phyloP scores from a whole-genome alignment of 1,139 yeast species.

The Nakaseomyces nivariensis region DNA sequence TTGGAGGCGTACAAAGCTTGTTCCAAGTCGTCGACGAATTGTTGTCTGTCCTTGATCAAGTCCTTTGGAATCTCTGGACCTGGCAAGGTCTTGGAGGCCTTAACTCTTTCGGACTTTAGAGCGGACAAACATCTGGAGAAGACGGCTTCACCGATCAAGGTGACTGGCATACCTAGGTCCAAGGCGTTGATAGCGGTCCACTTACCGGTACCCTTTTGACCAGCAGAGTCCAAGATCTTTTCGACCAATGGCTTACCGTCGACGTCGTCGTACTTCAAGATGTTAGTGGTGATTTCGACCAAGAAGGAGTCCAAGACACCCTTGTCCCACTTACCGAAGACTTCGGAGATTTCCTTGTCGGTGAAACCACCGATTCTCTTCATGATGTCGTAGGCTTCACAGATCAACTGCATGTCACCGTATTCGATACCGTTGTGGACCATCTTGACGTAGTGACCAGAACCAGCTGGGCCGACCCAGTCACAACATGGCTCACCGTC shows the following conservation, averaged over 20 bases:
- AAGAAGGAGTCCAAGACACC: conserved; percentile 97
- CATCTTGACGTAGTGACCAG: conserved; percentile 99
- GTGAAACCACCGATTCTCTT: conserved; percentile 88
- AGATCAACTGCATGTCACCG: conserved; percentile 99
- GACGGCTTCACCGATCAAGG: conserved; percentile 97
- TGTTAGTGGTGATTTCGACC: conserved; percentile 93
- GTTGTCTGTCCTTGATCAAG: conserved; percentile 62
- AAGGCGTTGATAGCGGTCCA: conserved; percentile 99
- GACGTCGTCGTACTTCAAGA: conserved; percentile 74
- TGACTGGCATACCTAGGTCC: conserved; percentile 97
- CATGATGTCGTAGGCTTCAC: conserved; percentile 95
- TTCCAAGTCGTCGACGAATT: conserved; percentile 87
- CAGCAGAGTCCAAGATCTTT: conserved; percentile 93
- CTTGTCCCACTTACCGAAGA: conserved; percentile 87
- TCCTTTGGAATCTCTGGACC: conserved; percentile 64
- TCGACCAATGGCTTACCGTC: conserved; percentile 92
- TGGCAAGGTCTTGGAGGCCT: conserved; percentile 65
- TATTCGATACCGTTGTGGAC: conserved; percentile 99
- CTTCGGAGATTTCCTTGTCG: conserved; percentile 89
- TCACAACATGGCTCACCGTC: conserved; percentile 99
- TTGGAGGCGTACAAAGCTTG: conserved; percentile 98
- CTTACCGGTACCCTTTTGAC: conserved; percentile 99
- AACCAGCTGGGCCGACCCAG: conserved; percentile 99
- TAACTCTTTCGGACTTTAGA: conserved; percentile 78
- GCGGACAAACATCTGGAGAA: conserved; percentile 95